phyloP scores from a whole-genome alignment of 805 yeast species.

The Metschnikowia cerradonensis region DNA sequence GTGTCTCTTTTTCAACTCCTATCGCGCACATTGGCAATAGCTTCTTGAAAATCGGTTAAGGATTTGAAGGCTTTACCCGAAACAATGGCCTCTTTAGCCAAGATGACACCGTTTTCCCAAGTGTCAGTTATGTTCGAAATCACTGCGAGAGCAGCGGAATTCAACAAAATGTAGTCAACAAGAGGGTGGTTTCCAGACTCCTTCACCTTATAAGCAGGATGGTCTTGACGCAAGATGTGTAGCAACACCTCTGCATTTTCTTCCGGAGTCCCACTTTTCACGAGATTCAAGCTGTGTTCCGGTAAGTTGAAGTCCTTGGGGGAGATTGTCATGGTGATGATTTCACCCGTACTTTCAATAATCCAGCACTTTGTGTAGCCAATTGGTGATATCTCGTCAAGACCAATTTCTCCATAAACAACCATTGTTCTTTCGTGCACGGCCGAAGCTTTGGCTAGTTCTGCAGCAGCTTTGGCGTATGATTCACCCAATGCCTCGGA shows the following conservation, averaged over 20 bases:
- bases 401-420: slow-evolving; percentile 88
- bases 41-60: slow-evolving; percentile 47
- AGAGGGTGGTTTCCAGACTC: slow-evolving; percentile 50
- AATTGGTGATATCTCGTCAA: slow-evolving; percentile 91
- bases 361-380: slow-evolving; percentile 83
- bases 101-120: slow-evolving; percentile 75
- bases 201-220: slow-evolving; percentile 43
- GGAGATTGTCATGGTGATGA: slow-evolving; percentile 43
- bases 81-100: slow-evolving; percentile 65
- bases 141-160: slow-evolving; percentile 82
- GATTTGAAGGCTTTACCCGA: slow-evolving; percentile 65
- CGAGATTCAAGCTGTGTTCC: slow-evolving; percentile 63
- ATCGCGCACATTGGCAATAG: neutral
- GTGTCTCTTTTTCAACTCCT: neutral
- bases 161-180: slow-evolving; percentile 85
- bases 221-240: slow-evolving; percentile 43
- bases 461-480: slow-evolving; percentile 76
- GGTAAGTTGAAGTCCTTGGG: slow-evolving; percentile 82
- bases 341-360: slow-evolving; percentile 41
- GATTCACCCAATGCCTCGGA: slow-evolving; percentile 72
- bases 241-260: slow-evolving; percentile 68
- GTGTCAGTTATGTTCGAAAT: slow-evolving; percentile 61
- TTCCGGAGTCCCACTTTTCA: slow-evolving; percentile 79
- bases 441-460: slow-evolving; percentile 49
- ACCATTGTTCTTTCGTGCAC: slow-evolving; percentile 63